These are phyloP conservation scores for Crithidia bombi DNA, from an alignment of 208 protist genomes.

Conservation along the genomic window DNA sequence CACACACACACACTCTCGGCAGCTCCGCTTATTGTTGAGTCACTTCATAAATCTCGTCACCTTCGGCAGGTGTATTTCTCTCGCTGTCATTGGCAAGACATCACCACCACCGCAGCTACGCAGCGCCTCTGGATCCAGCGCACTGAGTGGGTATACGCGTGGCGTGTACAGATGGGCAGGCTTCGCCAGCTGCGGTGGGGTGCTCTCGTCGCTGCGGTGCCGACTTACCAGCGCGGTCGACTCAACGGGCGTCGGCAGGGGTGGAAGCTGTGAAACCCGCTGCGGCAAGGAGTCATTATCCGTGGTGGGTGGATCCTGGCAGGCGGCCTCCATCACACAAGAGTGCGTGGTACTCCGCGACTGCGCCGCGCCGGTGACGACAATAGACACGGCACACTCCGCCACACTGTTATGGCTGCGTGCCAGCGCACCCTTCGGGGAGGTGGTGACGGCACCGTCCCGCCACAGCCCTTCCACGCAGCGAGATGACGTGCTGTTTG, in stretches of 20 bases:
- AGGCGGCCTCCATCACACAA: conserved; percentile 10
- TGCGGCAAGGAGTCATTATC: no score
- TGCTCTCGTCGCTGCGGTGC: neutral
- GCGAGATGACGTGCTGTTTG: neutral
- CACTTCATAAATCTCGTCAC: neutral
- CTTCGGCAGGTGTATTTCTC: conserved; percentile 22
- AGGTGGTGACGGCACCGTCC: neutral
- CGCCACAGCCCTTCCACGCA: no score
- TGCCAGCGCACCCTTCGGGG: neutral
- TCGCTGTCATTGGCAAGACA: conserved; percentile 9
- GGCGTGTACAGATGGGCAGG: neutral
- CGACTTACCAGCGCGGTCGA: neutral
- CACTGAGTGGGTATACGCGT: neutral
- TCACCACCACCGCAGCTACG: neutral
- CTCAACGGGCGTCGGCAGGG: neutral
- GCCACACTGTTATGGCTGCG: neutral
- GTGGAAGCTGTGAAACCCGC: neutral
- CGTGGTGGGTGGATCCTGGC: no score
- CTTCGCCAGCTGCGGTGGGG: neutral
- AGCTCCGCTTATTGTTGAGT: neutral
- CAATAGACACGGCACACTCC: neutral
- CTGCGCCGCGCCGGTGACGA: neutral
- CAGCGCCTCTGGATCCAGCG: neutral
- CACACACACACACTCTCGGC: neutral
- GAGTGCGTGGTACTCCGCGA: conserved; percentile 14